These are phyloP conservation scores for Naumovozyma castellii DNA, from an alignment of 805 yeast species.

Conservation along the genomic window DNA sequence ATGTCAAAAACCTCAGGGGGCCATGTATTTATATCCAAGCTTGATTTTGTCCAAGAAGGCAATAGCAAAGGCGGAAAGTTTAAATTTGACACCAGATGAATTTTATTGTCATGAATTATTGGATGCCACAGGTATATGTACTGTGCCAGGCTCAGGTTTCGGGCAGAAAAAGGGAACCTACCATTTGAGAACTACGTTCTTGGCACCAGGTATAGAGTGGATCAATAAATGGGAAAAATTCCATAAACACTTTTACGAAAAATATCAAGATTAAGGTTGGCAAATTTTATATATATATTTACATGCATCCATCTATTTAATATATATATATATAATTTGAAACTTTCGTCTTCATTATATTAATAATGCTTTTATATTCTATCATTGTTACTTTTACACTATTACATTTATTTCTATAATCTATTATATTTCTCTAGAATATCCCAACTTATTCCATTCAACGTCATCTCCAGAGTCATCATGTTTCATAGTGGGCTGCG, in stretches of 20 bases:
- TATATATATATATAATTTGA: too few relatives aligned
- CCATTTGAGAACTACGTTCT: constrained; percentile 91
- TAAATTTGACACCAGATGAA: constrained; percentile 64
- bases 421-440: not conserved
- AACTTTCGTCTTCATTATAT: too few relatives aligned
- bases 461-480: not conserved
- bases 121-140: constrained; percentile 87
- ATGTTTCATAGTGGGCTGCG: not conserved
- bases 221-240: constrained; percentile 67
- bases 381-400: too few relatives aligned
- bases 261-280: constrained; percentile 37
- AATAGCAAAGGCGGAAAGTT: constrained; percentile 45
- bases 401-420: not conserved
- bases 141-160: constrained; percentile 95
- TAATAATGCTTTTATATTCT: too few relatives aligned
- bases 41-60: constrained; percentile 60
- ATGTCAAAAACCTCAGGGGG: constrained; percentile 89
- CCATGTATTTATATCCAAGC: constrained; percentile 92
- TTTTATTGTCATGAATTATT: constrained; percentile 77
- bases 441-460: not conserved
- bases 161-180: constrained; percentile 84
- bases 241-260: constrained; percentile 60
- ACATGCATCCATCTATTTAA: too few relatives aligned
- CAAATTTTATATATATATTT: too few relatives aligned
- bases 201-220: constrained; percentile 93